These are phyloP conservation scores for Cladosporium sp. DNA, from an alignment of 2,329 filamentous ascomycete genomes.

Conservation along the genomic window DNA sequence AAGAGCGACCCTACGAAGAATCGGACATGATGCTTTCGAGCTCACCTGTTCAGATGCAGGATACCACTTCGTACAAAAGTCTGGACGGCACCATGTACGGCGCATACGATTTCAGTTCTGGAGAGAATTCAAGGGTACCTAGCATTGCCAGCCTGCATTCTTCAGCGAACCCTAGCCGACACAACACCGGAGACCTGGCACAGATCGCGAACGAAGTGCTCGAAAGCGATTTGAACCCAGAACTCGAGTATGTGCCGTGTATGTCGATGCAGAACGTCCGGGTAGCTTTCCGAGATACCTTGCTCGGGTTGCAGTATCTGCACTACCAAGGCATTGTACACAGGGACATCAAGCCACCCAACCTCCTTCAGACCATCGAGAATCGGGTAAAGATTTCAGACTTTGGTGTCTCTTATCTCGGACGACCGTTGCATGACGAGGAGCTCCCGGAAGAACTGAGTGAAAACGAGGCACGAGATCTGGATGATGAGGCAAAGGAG, in stretches of 20 bases:
- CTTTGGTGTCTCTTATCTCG: constrained; percentile 97
- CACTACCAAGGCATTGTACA: constrained; percentile 51
- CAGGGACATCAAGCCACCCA: constrained; percentile 60
- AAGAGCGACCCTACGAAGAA: constrained; percentile 21
- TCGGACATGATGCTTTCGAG: constrained; percentile 16
- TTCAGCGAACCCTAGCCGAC: constrained; percentile 12
- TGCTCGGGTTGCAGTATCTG: constrained; percentile 88
- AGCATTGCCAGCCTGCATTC: constrained; percentile 65
- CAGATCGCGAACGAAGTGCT: constrained; percentile 37
- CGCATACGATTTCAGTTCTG: constrained; percentile 51
- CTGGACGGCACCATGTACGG: constrained; percentile 77
- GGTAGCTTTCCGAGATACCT: constrained; percentile 83
- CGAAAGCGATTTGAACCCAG: constrained; percentile 71
- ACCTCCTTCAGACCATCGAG: constrained; percentile 80
- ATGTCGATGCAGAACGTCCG: constrained; percentile 82
- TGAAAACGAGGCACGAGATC: constrained; percentile 74
- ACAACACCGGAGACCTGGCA: constrained; percentile 50
- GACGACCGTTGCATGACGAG: constrained; percentile 71
- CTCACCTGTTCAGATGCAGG: constrained; percentile 16
- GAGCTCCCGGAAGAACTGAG: constrained; percentile 61
- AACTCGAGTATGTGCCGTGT: constrained; percentile 89
- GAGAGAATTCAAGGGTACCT: constrained; percentile 56
- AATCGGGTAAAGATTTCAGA: constrained; percentile 95
- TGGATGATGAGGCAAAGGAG: constrained; percentile 82
- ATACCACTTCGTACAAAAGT: constrained; percentile 38